Conservation (phyloP, 306 rosid genomes). For the Cicer bijugum region DNA sequence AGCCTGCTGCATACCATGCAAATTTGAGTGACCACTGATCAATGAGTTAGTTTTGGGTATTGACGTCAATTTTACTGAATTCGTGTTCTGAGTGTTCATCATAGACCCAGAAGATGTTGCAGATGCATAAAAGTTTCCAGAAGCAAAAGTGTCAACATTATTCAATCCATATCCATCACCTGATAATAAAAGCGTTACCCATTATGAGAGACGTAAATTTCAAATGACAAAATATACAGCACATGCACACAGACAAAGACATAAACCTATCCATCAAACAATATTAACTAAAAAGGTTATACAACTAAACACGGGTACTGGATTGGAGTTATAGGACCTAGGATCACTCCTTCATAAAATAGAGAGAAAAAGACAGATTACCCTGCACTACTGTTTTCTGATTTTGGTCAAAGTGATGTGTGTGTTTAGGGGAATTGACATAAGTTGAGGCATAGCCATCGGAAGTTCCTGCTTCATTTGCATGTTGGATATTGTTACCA, state of each 20-base stretch:
- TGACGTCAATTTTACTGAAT: slow-evolving; percentile 65
- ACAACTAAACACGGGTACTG: background rate
- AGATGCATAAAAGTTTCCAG: slow-evolving; percentile 72
- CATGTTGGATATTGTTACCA: slow-evolving; percentile 64
- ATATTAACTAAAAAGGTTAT: slow-evolving; percentile 22
- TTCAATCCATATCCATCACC: slow-evolving; percentile 83
- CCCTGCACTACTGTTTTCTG: slow-evolving; percentile 69
- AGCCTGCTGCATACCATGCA: slow-evolving; percentile 67
- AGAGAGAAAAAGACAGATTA: slow-evolving; percentile 47
- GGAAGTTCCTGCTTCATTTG: slow-evolving; percentile 66
- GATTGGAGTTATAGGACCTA: slow-evolving; percentile 1
- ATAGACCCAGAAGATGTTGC: slow-evolving; percentile 72
- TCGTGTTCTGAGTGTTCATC: slow-evolving; percentile 72
- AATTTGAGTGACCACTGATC: slow-evolving; percentile 66
- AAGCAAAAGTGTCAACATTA: slow-evolving; percentile 68
- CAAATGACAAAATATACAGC: slow-evolving; percentile 17
- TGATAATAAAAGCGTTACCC: slow-evolving; percentile 49
- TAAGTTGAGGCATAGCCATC: slow-evolving; percentile 67
- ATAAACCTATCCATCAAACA: slow-evolving; percentile 18
- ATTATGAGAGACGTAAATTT: slow-evolving; percentile 45
- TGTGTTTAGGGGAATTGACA: slow-evolving; percentile 70
- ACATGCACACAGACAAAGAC: slow-evolving; percentile 23
- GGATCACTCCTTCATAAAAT: background rate
- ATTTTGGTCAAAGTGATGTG: slow-evolving; percentile 74
- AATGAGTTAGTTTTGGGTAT: slow-evolving; percentile 65